phyloP scores from a whole-genome alignment of 129 eudicot species.

The Solidago caesia region DNA sequence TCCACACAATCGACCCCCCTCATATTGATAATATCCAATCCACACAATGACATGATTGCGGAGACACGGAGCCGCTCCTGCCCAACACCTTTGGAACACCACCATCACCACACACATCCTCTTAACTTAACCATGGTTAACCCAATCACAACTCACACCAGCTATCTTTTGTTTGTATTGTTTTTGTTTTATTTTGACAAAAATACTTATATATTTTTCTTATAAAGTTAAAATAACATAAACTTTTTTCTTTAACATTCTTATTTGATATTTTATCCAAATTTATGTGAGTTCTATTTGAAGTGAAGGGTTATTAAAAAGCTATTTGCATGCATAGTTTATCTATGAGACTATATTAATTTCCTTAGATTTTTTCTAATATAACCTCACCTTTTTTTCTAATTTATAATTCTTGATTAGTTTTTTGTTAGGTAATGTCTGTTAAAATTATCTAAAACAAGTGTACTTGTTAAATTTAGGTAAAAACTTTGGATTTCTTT shows the following conservation, averaged over 20 bases:
- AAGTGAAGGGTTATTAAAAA: neutral
- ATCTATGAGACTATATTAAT: neutral
- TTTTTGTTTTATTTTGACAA: neutral
- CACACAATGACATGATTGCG: constrained; percentile 39
- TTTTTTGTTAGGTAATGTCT: too few species aligned
- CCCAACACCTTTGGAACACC: constrained; percentile 67
- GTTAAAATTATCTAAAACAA: too few species aligned
- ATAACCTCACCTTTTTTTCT: too few species aligned
- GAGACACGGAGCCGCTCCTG: constrained; percentile 76
- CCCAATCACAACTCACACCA: constrained; percentile 4
- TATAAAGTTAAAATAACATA: too few species aligned
- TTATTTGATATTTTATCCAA: neutral
- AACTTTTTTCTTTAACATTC: neutral
- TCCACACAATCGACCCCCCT: constrained; percentile 30
- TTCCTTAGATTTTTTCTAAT: too few species aligned
- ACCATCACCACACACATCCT: neutral
- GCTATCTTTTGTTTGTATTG: neutral
- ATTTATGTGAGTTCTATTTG: neutral
- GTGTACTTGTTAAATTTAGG: neutral
- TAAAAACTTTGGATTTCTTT: too few species aligned
- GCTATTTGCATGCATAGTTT: neutral
- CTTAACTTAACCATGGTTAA: constrained; percentile 32
- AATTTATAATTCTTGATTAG: too few species aligned
- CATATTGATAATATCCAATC: constrained; percentile 7
- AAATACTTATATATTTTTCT: too few species aligned